Evolutionary conservation across 2,329 filamentous ascomycete genomes (phyloP).

Genomic region (Scopulariopsis brevicaulis): DNA sequence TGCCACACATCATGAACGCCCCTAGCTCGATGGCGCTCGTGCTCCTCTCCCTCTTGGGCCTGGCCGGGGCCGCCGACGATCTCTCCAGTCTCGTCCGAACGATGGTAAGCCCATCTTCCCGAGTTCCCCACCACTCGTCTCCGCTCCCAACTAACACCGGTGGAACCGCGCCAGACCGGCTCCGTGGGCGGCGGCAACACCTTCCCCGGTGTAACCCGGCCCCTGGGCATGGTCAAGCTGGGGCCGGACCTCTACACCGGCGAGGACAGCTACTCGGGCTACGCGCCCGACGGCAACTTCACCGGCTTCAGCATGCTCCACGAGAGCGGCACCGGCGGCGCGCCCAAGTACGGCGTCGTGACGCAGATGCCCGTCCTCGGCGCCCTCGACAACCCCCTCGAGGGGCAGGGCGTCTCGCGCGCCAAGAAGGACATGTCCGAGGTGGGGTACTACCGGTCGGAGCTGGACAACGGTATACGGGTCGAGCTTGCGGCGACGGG

Average conservation of each 20-base stretch:
- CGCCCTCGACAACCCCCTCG: conserved; percentile 38
- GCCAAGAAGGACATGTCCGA: conserved; percentile 35
- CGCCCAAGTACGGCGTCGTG: conserved; percentile 58
- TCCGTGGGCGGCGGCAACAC: conserved; percentile 33
- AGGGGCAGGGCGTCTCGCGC: conserved; percentile 42
- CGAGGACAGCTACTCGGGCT: conserved; percentile 41
- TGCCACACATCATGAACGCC: background rate
- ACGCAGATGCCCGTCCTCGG: conserved; percentile 45
- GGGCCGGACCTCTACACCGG: conserved; percentile 37
- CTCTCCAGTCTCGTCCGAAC: conserved; percentile 22
- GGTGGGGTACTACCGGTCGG: conserved; percentile 51
- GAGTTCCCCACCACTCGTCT: background rate
- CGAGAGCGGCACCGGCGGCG: conserved; percentile 56
- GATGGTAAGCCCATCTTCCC: conserved; percentile 13
- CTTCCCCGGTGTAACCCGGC: conserved; percentile 35
- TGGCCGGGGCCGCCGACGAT: conserved; percentile 7
- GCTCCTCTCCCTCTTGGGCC: background rate
- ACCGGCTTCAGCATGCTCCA: conserved; percentile 54
- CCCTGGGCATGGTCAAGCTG: conserved; percentile 36
- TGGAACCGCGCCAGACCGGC: conserved; percentile 23
- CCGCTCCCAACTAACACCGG: background rate
- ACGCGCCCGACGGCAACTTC: conserved; percentile 36
- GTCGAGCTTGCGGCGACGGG: conserved; percentile 45
- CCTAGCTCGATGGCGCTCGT: background rate
- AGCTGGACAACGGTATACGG: conserved; percentile 39